Base-by-base conservation (phyloP, 768 basidiomycete species). In the Xerocomus spinulosus region DNA sequence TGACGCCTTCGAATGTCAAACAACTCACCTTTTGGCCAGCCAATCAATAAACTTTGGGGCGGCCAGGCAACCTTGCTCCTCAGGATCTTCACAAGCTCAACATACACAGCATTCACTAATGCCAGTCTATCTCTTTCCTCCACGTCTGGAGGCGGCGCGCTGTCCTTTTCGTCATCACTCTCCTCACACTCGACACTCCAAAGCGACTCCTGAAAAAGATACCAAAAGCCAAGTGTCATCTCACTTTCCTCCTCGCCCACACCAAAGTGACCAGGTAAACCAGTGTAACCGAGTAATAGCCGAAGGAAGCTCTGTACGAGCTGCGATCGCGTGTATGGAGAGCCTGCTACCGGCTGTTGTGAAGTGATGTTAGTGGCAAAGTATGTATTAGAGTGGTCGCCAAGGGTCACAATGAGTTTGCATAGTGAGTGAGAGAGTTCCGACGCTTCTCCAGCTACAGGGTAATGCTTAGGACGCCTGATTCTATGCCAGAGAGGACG, bases 181-280 rank as follows among this genome's bases (percentile, higher is more conserved):
- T 60, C 57, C 42, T 78, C 78, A 48, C 73, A 82, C 44, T 85
- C 82, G 12, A 75, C 75, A 29, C 70, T 75, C 88, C 88, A 92
- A 21, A 92, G 64, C 1, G 89, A 81, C 61, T 97, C 93, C 65
- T 95, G 92, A 48, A 95, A 78, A 33, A 90, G 70, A 53, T 91
- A 94, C 87, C 94, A 95, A 58, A 94, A 94, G 1, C 81, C 81
- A 3, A 95, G 76, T 3, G 87, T 87, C 73, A 85, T 77, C 66
- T 94, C 91, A 57, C 88, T 92, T 60, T 88, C 84, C 41, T 90
- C 87, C 62, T 94, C 93, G 39, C 94, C 92, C 0, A 79, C 76
- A 1, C 87, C 88, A 59, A 84, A 90, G 51, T 80, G 81, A 0
- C 90, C 91, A 0, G 83, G 80, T 9, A 80, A 67, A 72, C 81